Percentiles rank a stretch among this genome's conserved stretches.
Evolutionary conservation across 1,284 basidiomycete species (phyloP).

Genomic region (Lentinula novae-zelandiae): DNA sequence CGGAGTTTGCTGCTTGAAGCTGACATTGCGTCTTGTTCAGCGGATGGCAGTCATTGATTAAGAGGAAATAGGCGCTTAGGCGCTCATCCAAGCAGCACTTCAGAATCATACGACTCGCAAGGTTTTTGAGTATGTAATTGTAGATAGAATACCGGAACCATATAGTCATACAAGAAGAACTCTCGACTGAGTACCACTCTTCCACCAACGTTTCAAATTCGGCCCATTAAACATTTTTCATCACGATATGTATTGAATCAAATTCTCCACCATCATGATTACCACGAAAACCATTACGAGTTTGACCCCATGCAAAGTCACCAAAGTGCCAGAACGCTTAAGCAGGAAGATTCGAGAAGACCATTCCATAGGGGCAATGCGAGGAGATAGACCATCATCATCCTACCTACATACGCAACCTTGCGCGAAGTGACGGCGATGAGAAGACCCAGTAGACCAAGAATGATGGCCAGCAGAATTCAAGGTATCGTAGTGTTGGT

Average conservation of each 20-base stretch:
- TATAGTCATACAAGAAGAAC: too few relatives aligned
- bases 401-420: conserved; percentile 94
- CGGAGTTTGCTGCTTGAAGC: not conserved
- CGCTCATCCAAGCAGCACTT: too few relatives aligned
- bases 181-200: conserved; percentile 79
- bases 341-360: conserved; percentile 65
- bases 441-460: conserved; percentile 92
- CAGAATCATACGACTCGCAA: too few relatives aligned
- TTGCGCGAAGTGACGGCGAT: conserved; percentile 96
- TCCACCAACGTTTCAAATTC: conserved; percentile 98
- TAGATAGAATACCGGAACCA: too few relatives aligned
- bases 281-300: conserved; percentile 81
- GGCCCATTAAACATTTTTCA: conserved; percentile 88
- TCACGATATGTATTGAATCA: conserved; percentile 93
- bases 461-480: conserved; percentile 87
- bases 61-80: not conserved
- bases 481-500: conserved; percentile 89
- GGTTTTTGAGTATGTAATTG: too few relatives aligned
- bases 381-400: conserved; percentile 84
- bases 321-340: conserved; percentile 99
- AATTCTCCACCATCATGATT: conserved; percentile 79
- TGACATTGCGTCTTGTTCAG: not conserved
- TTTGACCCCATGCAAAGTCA: conserved; percentile 99
- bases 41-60: not conserved
- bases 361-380: conserved; percentile 97